phyloP scores from a whole-genome alignment of 1,139 yeast genomes.

The Saccharomycopsis hybrid region DNA sequence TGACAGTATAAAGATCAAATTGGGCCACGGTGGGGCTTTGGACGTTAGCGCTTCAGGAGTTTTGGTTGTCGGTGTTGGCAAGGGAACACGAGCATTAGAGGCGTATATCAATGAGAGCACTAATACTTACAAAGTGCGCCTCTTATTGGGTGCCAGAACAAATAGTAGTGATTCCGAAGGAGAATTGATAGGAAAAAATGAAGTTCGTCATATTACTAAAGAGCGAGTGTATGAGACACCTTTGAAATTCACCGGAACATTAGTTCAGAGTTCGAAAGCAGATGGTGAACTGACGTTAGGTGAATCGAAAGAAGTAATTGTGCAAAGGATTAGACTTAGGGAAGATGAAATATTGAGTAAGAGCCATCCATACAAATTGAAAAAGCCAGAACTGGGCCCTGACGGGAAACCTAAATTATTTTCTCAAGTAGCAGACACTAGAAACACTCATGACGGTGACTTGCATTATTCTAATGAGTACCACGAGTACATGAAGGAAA shows the following conservation, averaged over 20 bases:
- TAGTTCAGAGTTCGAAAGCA: slow-evolving; percentile 78
- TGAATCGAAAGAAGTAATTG: slow-evolving; percentile 64
- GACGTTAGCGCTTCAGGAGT: slow-evolving; percentile 96
- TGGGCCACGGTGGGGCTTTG: slow-evolving; percentile 98
- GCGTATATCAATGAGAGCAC: slow-evolving; percentile 65
- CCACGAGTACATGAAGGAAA: slow-evolving; percentile 32
- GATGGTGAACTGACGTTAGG: slow-evolving; percentile 31
- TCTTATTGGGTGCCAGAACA: slow-evolving; percentile 82
- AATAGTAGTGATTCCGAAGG: slow-evolving; percentile 96
- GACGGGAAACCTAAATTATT: slow-evolving; percentile 38
- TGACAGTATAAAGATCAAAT: slow-evolving; percentile 56
- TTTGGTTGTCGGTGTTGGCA: slow-evolving; percentile 81
- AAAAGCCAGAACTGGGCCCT: slow-evolving; percentile 44
- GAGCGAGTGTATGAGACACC: slow-evolving; percentile 46
- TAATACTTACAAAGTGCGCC: slow-evolving; percentile 77
- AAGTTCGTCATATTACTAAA: slow-evolving; percentile 50
- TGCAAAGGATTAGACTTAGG: slow-evolving; percentile 48
- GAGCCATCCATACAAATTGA: slow-evolving; percentile 50
- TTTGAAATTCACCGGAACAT: slow-evolving; percentile 64
- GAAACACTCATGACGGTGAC: slow-evolving; percentile 49
- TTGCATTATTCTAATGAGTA: slow-evolving; percentile 54
- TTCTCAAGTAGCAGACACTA: slow-evolving; percentile 29
- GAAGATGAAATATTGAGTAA: slow-evolving; percentile 46
- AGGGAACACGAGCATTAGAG: slow-evolving; percentile 78
- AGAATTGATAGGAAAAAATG: slow-evolving; percentile 55